These are phyloP conservation scores for Didymella pomorum DNA, from an alignment of 2,329 filamentous ascomycete genomes.

Conservation along the genomic window DNA sequence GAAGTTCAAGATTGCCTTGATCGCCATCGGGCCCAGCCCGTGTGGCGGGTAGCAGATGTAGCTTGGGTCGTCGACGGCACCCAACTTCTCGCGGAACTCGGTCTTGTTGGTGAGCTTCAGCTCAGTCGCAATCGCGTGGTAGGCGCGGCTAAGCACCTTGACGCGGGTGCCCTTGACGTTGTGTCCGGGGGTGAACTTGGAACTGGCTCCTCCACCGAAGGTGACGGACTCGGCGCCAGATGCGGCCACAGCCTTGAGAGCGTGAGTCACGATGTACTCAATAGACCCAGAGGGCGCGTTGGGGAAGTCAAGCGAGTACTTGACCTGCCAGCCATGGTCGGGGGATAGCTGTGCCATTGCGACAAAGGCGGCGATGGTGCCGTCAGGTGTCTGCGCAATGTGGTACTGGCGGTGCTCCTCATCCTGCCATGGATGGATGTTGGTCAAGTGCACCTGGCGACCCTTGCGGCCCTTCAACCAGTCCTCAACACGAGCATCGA, in stretches of 20 bases:
- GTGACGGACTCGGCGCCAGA: slow-evolving; percentile 74
- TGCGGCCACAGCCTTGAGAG: slow-evolving; percentile 68
- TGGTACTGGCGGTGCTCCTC: slow-evolving; percentile 85
- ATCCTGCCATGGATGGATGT: slow-evolving; percentile 89
- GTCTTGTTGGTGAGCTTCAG: slow-evolving; percentile 84
- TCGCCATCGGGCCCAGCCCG: slow-evolving; percentile 81
- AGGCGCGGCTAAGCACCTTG: slow-evolving; percentile 82
- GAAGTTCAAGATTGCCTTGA: slow-evolving; percentile 87
- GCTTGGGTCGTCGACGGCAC: slow-evolving; percentile 80
- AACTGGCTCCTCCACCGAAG: slow-evolving; percentile 83
- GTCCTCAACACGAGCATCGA: slow-evolving; percentile 76
- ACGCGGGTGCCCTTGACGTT: slow-evolving; percentile 82
- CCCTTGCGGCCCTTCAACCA: slow-evolving; percentile 85
- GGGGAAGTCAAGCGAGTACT: slow-evolving; percentile 95
- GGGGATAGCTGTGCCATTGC: slow-evolving; percentile 83
- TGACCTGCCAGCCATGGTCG: slow-evolving; percentile 88
- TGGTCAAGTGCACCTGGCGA: slow-evolving; percentile 86
- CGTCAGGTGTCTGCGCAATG: slow-evolving; percentile 76
- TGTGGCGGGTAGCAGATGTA: slow-evolving; percentile 91
- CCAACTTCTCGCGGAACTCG: slow-evolving; percentile 91
- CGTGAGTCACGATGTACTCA: slow-evolving; percentile 79
- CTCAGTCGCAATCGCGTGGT: slow-evolving; percentile 81
- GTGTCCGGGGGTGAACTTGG: slow-evolving; percentile 77
- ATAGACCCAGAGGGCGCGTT: slow-evolving; percentile 85
- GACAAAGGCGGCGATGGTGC: slow-evolving; percentile 78